Conservation (phyloP, 2,329 filamentous ascomycete genomes). For the Ambrosiella cleistominuta region DNA sequence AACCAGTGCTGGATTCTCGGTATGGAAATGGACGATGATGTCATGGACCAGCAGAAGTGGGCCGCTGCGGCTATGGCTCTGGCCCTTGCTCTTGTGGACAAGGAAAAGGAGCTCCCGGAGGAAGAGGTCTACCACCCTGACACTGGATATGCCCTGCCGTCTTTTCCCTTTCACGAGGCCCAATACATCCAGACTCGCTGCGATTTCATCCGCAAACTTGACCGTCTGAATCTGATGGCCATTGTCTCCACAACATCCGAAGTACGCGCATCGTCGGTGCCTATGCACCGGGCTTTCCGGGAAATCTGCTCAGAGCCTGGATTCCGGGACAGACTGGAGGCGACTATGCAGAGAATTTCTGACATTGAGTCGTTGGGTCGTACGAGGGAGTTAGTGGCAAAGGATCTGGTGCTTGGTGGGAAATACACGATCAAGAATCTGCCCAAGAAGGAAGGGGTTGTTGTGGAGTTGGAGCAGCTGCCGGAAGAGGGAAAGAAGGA, state of each 20-base stretch:
- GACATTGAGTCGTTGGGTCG: conserved; percentile 86
- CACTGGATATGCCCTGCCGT: conserved; percentile 57
- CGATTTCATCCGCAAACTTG: conserved; percentile 84
- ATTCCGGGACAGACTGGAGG: conserved; percentile 68
- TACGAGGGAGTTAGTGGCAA: conserved; percentile 88
- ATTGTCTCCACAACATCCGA: conserved; percentile 65
- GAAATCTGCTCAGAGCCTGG: conserved; percentile 61
- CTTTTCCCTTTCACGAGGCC: conserved; percentile 64
- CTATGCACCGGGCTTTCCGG: conserved; percentile 85
- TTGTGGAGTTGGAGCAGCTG: conserved; percentile 27
- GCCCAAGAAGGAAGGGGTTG: conserved; percentile 18
- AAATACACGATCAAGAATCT: conserved; percentile 48
- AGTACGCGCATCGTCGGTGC: conserved; percentile 83
- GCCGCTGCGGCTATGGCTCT: conserved; percentile 87
- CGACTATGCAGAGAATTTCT: conserved; percentile 67
- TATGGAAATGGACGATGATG: conserved; percentile 75
- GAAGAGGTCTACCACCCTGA: conserved; percentile 48
- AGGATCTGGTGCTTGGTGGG: conserved; percentile 75
- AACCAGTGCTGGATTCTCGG: conserved; percentile 63
- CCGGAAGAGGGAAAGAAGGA: conserved; percentile 21
- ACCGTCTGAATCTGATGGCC: conserved; percentile 87
- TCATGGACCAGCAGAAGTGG: conserved; percentile 96
- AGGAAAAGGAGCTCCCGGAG: conserved; percentile 39
- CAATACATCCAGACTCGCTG: conserved; percentile 88
- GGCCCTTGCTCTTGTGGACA: conserved; percentile 76